Percentiles rank a stretch among this genome's conserved stretches.
phyloP scores from a whole-genome alignment of 352 stramenopile genomes.

The Globisporangium recalcitrans region DNA sequence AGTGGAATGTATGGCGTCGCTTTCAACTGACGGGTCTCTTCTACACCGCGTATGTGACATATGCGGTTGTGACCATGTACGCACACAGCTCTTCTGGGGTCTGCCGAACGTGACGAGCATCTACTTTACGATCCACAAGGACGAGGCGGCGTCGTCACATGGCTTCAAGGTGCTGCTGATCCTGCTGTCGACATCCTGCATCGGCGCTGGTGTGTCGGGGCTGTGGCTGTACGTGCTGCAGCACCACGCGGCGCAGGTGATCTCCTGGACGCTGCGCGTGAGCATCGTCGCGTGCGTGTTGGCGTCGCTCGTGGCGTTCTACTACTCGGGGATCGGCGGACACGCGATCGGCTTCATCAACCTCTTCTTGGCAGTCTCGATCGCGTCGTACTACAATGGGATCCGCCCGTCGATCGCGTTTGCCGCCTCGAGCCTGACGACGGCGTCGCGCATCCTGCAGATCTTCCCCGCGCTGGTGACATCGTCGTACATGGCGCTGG shows the following conservation, averaged over 20 bases:
- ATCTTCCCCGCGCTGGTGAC: slow-evolving; percentile 71
- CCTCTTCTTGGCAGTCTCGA: slow-evolving; percentile 60
- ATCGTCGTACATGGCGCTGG: slow-evolving; percentile 58
- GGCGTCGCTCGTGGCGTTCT: slow-evolving; percentile 50
- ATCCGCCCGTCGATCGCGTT: slow-evolving; percentile 72
- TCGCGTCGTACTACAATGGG: slow-evolving; percentile 61
- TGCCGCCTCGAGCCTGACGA: slow-evolving; percentile 69
- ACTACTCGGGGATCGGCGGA: slow-evolving; percentile 66
- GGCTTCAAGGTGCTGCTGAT: slow-evolving; percentile 70
- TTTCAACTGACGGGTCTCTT: not conserved
- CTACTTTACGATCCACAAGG: slow-evolving; percentile 74
- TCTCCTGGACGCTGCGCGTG: slow-evolving; percentile 60
- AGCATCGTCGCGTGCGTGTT: slow-evolving; percentile 55
- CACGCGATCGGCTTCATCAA: slow-evolving; percentile 81
- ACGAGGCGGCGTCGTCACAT: slow-evolving; percentile 50
- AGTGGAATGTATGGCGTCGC: not conserved
- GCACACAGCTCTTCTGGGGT: slow-evolving; percentile 60
- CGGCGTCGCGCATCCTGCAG: slow-evolving; percentile 62
- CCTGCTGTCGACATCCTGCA: slow-evolving; percentile 55
- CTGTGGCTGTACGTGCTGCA: slow-evolving; percentile 78
- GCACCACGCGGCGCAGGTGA: slow-evolving; percentile 60
- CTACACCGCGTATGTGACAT: not conserved
- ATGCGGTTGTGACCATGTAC: not conserved
- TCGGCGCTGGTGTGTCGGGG: slow-evolving; percentile 61
- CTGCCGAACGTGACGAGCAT: slow-evolving; percentile 69